Conservation (phyloP, 192 early-diverging fungal genomes). For the Coemansia reversa region DNA sequence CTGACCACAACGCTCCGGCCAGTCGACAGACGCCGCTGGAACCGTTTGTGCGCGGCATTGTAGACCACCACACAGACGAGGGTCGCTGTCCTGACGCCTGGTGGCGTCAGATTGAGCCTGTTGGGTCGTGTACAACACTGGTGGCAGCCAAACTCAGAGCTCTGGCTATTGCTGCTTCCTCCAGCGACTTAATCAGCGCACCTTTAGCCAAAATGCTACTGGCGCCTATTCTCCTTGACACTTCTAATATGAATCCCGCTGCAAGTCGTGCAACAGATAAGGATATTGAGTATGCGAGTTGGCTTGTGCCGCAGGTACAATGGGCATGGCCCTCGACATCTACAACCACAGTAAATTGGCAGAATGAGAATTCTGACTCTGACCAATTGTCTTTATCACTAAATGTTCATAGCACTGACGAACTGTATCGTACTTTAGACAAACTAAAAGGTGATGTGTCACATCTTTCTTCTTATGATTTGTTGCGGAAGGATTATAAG, state of each 20-base stretch:
- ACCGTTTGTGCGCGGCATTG: constrained; percentile 39
- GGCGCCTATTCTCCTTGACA: constrained; percentile 41
- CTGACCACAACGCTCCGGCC: constrained; percentile 47
- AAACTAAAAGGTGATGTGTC: constrained; percentile 39
- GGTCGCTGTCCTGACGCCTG: constrained; percentile 15
- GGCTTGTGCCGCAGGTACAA: constrained; percentile 30
- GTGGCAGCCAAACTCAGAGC: constrained; percentile 17
- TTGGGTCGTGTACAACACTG: constrained; percentile 46
- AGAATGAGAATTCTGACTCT: not conserved
- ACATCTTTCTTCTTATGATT: constrained; percentile 31
- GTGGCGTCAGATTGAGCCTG: constrained; percentile 24
- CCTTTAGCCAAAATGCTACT: constrained; percentile 34
- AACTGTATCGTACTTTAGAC: constrained; percentile 32
- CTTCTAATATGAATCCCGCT: constrained; percentile 22
- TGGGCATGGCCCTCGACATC: constrained; percentile 12
- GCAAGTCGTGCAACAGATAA: constrained; percentile 26
- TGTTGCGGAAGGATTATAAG: constrained; percentile 57
- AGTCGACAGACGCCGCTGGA: constrained; percentile 29
- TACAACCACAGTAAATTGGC: not conserved
- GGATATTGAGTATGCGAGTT: constrained; percentile 21
- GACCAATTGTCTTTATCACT: not conserved
- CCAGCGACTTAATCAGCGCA: not conserved
- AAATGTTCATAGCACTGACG: constrained; percentile 15
- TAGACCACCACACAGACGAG: constrained; percentile 54
- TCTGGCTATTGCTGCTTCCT: not conserved